Conservation (phyloP, 2,329 filamentous ascomycete genomes). For the Alternaria angustiovoidea region DNA sequence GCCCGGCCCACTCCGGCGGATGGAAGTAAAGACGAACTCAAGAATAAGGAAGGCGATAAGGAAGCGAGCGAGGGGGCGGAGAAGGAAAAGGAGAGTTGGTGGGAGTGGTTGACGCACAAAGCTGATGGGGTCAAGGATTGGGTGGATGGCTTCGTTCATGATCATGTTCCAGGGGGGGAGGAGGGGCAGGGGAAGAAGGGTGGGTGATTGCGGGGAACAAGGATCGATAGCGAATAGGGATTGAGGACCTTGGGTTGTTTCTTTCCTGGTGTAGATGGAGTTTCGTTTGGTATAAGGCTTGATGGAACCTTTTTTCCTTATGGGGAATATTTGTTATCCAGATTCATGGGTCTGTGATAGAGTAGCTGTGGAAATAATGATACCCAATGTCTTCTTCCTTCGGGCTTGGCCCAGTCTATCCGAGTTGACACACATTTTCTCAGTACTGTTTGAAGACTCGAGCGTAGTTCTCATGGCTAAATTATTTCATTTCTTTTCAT, state of each 20-base stretch:
- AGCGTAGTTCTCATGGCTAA: neutral
- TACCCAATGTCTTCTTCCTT: neutral
- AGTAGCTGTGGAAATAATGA: neutral
- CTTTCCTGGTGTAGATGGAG: neutral
- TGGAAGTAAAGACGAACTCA: constrained; percentile 6
- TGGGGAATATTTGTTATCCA: no score
- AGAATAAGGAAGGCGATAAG: neutral
- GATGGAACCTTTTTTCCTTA: no score
- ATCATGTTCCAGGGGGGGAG: constrained; percentile 30
- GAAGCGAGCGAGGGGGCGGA: neutral
- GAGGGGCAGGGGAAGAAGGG: neutral
- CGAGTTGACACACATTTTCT: neutral
- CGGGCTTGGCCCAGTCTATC: no score
- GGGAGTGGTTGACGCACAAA: constrained; percentile 50
- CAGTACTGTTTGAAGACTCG: neutral
- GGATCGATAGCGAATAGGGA: neutral
- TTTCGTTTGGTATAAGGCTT: neutral
- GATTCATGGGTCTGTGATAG: no score
- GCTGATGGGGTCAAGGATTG: constrained; percentile 46
- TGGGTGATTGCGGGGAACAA: neutral
- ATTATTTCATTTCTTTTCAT: neutral
- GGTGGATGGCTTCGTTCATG: constrained; percentile 46
- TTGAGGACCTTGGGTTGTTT: neutral
- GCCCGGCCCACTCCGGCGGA: constrained; percentile 17
- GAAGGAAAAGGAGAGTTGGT: constrained; percentile 35